These are phyloP conservation scores for Simplicillium sp. DNA, from an alignment of 2,329 filamentous ascomycete genomes.

Conservation along the genomic window DNA sequence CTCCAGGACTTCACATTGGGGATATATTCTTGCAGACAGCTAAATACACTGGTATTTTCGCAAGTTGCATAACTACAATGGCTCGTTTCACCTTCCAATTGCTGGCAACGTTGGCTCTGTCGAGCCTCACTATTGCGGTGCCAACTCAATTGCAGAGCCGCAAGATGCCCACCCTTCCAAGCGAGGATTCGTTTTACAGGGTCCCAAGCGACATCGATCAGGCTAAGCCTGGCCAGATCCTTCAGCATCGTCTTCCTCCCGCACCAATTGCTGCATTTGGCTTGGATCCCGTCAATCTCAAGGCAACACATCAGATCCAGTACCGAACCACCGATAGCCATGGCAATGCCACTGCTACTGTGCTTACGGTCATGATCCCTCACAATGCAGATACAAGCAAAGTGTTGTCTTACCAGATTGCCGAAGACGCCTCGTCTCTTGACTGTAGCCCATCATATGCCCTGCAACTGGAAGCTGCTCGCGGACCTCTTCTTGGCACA, in stretches of 20 bases:
- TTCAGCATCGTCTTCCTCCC: slow-evolving; percentile 10
- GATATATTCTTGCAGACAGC: too few species aligned
- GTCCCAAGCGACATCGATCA: slow-evolving; percentile 9
- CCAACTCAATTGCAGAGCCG: background rate
- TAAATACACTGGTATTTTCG: too few species aligned
- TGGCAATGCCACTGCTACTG: slow-evolving; percentile 22
- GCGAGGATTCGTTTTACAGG: slow-evolving; percentile 13
- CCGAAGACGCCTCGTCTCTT: slow-evolving; percentile 26
- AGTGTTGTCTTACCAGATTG: slow-evolving; percentile 31
- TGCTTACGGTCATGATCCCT: slow-evolving; percentile 27
- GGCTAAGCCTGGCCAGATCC: slow-evolving; percentile 10
- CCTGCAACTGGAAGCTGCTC: slow-evolving; percentile 8
- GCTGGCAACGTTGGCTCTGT: too few species aligned
- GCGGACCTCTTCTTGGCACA: slow-evolving; percentile 22
- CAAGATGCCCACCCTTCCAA: slow-evolving; percentile 4
- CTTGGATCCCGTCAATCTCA: slow-evolving; percentile 6
- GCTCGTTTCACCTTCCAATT: too few species aligned
- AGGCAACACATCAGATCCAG: slow-evolving; percentile 20
- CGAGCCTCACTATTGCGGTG: too few species aligned
- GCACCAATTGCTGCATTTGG: slow-evolving; percentile 11
- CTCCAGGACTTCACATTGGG: too few species aligned
- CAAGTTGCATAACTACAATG: too few species aligned
- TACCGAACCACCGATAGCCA: slow-evolving; percentile 26
- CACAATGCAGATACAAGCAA: slow-evolving; percentile 14
- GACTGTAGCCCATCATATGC: slow-evolving; percentile 19